Percentiles rank a stretch among this genome's conserved stretches.
Evolutionary conservation across 331 rosid genomes (phyloP).

Genomic region (Malus hybrid): DNA sequence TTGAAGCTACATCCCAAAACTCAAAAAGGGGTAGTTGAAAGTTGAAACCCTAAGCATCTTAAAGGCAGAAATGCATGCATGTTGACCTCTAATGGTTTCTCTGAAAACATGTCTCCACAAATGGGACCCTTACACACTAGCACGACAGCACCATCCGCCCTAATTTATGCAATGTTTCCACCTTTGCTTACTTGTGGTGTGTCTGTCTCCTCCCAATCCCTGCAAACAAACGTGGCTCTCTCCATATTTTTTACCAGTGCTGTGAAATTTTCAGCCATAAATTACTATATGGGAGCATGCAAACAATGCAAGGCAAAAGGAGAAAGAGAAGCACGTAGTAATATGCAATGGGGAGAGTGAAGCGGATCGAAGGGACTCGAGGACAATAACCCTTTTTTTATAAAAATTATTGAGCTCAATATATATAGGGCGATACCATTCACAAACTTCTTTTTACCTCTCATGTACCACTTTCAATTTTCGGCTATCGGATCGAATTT

Average conservation of each 20-base stretch:
- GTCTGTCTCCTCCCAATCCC: neutral
- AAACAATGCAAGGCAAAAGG: no score
- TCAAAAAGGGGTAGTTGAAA: neutral
- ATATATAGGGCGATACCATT: rapidly evolving
- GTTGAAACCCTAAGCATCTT: no score
- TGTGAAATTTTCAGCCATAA: neutral
- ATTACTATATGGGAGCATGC: no score
- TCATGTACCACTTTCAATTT: no score
- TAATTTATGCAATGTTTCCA: slow-evolving; percentile 7
- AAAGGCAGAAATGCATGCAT: neutral
- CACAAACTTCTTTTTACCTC: no score
- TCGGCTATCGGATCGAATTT: rapidly evolving
- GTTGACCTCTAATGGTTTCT: neutral
- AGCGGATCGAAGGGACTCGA: no score
- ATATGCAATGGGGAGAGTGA: neutral
- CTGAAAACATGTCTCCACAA: neutral
- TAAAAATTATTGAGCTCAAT: no score
- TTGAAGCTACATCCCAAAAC: no score
- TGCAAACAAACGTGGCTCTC: neutral
- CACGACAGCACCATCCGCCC: neutral
- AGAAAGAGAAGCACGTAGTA: no score
- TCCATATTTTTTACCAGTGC: neutral
- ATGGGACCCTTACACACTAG: neutral
- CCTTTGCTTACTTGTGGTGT: neutral
- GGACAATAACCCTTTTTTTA: no score